Percentiles rank a stretch among this genome's conserved stretches.
phyloP scores from a whole-genome alignment of 1,139 yeast species.

The Geotrichum bryndzae region DNA sequence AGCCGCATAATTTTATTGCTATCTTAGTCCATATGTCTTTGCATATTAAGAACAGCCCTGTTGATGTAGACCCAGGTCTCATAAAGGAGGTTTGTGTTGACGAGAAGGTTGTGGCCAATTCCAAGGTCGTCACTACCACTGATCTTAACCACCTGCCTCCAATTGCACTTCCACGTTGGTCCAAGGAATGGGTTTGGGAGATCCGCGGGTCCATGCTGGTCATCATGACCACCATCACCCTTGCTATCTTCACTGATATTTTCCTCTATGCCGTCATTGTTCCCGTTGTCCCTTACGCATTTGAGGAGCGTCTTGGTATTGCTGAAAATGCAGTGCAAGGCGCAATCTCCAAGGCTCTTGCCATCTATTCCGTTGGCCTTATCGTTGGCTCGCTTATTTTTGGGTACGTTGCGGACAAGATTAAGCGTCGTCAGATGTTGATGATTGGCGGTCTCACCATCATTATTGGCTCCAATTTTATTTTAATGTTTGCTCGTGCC shows the following conservation, averaged over 20 bases:
- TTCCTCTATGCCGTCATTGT: slow-evolving; percentile 34
- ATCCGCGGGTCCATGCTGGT: slow-evolving; percentile 31
- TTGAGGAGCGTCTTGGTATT: slow-evolving; percentile 29
- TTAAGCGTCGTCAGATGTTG: slow-evolving; percentile 26
- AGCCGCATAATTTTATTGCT: background rate
- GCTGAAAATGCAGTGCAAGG: slow-evolving; percentile 28
- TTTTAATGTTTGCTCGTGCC: slow-evolving; percentile 30
- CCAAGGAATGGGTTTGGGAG: slow-evolving; percentile 17
- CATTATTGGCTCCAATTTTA: slow-evolving; percentile 31
- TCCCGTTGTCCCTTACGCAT: slow-evolving; percentile 36
- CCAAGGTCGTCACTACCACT: background rate
- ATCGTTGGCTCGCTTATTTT: slow-evolving; percentile 31
- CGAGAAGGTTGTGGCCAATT: background rate
- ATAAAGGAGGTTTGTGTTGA: background rate
- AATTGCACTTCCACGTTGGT: slow-evolving; percentile 1
- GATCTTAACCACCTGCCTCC: background rate
- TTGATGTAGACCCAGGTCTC: background rate
- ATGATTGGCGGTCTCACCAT: slow-evolving; percentile 34
- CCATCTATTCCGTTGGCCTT: slow-evolving; percentile 35
- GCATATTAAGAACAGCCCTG: background rate
- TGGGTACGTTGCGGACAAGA: slow-evolving; percentile 32
- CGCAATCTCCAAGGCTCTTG: slow-evolving; percentile 31
- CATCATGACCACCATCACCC: slow-evolving; percentile 29
- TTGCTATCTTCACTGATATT: slow-evolving; percentile 35
- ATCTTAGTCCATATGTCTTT: background rate